Base-by-base conservation (phyloP, 2,329 filamentous ascomycete species). In the Penicillium janthinellum region DNA sequence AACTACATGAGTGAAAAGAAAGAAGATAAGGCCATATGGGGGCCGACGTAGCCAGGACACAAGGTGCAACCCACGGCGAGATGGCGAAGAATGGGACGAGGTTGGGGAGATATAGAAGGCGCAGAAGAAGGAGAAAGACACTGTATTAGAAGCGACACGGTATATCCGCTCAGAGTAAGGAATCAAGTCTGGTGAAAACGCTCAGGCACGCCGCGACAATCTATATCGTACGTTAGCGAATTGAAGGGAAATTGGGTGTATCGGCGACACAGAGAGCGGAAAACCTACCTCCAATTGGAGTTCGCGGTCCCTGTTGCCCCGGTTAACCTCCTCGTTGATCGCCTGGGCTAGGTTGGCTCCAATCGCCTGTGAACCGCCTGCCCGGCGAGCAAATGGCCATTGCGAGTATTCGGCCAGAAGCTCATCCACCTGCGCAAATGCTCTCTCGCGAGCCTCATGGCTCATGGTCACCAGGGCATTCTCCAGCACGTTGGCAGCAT, bases 161-260 rank as follows among this genome's bases (percentile, higher is more conserved):
- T 67, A 64, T 41, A 59, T 59, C 62, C 57, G 62, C 58, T 70
- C 79, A 99, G 76, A 99, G 88, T 63, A 99, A 84, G 54, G 95
- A 98, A 81, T 99, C 95, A 71, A 99, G 90, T 74, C 94, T 88
- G 65, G 95, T 99, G 78, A 99, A 99, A 72, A 99, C 95, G 80
- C 90, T 96, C 77, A 99, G 81, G 78, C 95, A 98, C 68, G 95
- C 95, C 54, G 95, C 93, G 56, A 99, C 92, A 72, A 91, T 88
- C 85, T 88, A 60, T 59, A 47, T 65, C 15, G 57, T 55, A 31
- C 28, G 52, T 70, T 55, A 72, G 64, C 56, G 56, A 57, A 50
- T 25, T 39, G 17, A 37, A 12, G 53, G 39, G 54, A 14, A 14
- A n/a, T 42, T 28, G 11, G 7, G 22, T 12, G 17, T 10, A 14